Conservation (phyloP, 140 eudicot species). For the Senecio squalidus region DNA sequence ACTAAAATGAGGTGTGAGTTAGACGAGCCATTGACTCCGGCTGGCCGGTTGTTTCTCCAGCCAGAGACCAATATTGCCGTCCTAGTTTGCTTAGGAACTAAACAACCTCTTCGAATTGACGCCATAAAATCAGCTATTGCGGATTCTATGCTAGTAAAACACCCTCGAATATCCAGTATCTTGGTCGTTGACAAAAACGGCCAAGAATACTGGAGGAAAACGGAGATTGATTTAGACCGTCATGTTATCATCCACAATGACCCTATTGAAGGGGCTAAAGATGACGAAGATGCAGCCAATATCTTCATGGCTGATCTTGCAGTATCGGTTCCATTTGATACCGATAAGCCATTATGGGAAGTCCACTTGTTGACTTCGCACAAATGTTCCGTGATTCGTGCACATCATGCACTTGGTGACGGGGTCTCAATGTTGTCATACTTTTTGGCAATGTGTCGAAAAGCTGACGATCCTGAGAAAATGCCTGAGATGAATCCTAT, state of each 20-base stretch:
- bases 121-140: slow-evolving; percentile 36
- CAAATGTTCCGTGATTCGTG: slow-evolving; percentile 52
- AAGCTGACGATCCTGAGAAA: slow-evolving; percentile 38
- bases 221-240: slow-evolving; percentile 46
- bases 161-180: slow-evolving; percentile 62
- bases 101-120: slow-evolving; percentile 39
- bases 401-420: slow-evolving; percentile 82
- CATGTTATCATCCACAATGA: slow-evolving; percentile 46
- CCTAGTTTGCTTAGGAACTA: slow-evolving; percentile 31
- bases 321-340: slow-evolving; percentile 49
- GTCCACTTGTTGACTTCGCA: slow-evolving; percentile 49
- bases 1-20: slow-evolving; percentile 24
- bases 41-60: slow-evolving; percentile 58
- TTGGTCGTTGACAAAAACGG: slow-evolving; percentile 36
- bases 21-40: slow-evolving; percentile 56
- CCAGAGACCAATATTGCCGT: slow-evolving; percentile 44
- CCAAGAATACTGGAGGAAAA: slow-evolving; percentile 51
- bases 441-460: slow-evolving; percentile 50
- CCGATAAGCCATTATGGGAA: slow-evolving; percentile 81
- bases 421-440: slow-evolving; percentile 65
- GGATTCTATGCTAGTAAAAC: slow-evolving; percentile 44
- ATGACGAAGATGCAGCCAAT: slow-evolving; percentile 54
- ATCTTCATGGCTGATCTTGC: slow-evolving; percentile 56
- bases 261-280: slow-evolving; percentile 25
- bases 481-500: slow-evolving; percentile 21